Base-by-base conservation (phyloP, 768 basidiomycete species). In the Lactarius hengduanensis region DNA sequence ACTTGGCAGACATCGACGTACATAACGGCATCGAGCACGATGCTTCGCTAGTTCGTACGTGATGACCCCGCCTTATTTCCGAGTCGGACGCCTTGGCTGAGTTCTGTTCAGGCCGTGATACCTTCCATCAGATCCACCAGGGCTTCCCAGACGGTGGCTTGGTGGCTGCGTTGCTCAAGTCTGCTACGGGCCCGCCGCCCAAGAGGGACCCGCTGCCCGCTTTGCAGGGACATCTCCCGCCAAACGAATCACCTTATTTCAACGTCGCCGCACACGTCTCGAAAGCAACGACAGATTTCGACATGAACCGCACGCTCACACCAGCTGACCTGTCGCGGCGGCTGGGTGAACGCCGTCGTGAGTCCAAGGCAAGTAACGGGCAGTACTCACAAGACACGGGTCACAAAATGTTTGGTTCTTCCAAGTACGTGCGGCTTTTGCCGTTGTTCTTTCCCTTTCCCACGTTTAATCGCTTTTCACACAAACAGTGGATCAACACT, bases 21-120 rank as follows among this genome's bases (percentile, higher is more conserved):
- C 91, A 92, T 74, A 91, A 91, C 66, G 86, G 87, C 7, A 90
- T 90, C 62, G 89, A 90, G 69, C 87, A 90, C 70, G 87, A 90
- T 71, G 87, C 78, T 0, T 88, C 86, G 0, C 77, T 90, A 26
- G 79, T 81, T 18, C 80, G 88, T 88, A 74, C 56, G 84, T 80
- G 3, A 32, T 30, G 16, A 26, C 9, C 7, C 41, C 28, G 3
- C 38, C 38, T 40, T 40, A 40, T 15, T 40, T 40, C 36, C 36
- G 11, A 1, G 13, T 47, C 40, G 18, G 18, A 18, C 9, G 40
- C 34, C 22, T 5, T 5, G 4, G 22, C 9, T 28, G 61, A 32
- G 8, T 1, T 30, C n/a, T 26, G 26, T 3, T 10, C 65, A 90
- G 89, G 89, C 30, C 79, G 84, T 53, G 89, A 91, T 70, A 59